Percentiles rank a stretch among this genome's conserved stretches.
These are phyloP conservation scores for Xylariaceae sp. DNA, from an alignment of 2,329 filamentous ascomycete genomes.

Conservation along the genomic window DNA sequence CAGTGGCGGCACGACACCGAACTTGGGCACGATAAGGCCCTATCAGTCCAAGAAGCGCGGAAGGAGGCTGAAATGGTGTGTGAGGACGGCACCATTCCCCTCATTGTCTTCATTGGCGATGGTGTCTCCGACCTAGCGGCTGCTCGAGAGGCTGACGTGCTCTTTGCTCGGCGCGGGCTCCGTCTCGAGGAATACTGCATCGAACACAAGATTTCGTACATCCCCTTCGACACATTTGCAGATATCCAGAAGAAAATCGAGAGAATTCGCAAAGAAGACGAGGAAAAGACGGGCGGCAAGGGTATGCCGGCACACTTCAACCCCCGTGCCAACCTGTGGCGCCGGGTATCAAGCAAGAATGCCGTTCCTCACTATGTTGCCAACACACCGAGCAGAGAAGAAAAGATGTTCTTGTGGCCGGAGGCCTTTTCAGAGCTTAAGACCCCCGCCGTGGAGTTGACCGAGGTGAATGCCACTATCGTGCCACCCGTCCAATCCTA, in stretches of 20 bases:
- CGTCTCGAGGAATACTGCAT: slow-evolving; percentile 63
- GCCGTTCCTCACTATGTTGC: slow-evolving; percentile 36
- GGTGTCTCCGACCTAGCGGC: slow-evolving; percentile 65
- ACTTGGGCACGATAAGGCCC: slow-evolving; percentile 63
- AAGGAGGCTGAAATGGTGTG: slow-evolving; percentile 42
- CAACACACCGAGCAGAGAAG: slow-evolving; percentile 45
- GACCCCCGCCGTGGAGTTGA: slow-evolving; percentile 22
- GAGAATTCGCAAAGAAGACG: slow-evolving; percentile 54
- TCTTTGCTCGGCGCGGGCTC: slow-evolving; percentile 63
- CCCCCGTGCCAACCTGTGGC: slow-evolving; percentile 65
- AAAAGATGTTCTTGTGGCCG: slow-evolving; percentile 61
- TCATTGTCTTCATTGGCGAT: slow-evolving; percentile 68
- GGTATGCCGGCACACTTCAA: slow-evolving; percentile 61
- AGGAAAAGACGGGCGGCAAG: slow-evolving; percentile 54
- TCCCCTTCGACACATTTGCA: slow-evolving; percentile 61
- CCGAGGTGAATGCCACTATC: slow-evolving; percentile 3
- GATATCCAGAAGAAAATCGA: slow-evolving; percentile 60
- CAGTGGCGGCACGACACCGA: slow-evolving; percentile 63
- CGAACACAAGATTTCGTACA: slow-evolving; percentile 56
- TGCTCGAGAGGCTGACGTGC: slow-evolving; percentile 61
- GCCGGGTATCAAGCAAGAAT: slow-evolving; percentile 54
- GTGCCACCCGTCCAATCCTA: slow-evolving; percentile 3
- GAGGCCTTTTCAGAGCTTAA: slow-evolving; percentile 49
- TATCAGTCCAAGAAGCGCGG: slow-evolving; percentile 60
- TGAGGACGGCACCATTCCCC: slow-evolving; percentile 57